These are phyloP conservation scores for Phoma sp. DNA, from an alignment of 2,329 filamentous ascomycete species.

Conservation along the genomic window DNA sequence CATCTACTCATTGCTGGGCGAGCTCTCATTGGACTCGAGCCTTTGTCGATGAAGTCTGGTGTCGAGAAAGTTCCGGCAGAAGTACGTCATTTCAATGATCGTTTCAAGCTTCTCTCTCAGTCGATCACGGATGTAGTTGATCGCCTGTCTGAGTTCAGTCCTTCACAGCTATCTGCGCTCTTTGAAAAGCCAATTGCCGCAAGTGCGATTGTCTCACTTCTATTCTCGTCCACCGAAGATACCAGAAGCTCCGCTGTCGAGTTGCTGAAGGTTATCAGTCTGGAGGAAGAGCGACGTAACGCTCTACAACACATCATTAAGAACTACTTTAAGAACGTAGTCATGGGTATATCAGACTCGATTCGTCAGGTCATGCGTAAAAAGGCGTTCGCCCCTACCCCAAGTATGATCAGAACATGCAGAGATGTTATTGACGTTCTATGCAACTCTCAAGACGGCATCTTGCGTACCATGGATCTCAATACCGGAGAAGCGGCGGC, in stretches of 20 bases:
- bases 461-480: conserved; percentile 65
- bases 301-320: conserved; percentile 67
- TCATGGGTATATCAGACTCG: conserved; percentile 63
- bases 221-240: conserved; percentile 80
- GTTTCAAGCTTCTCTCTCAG: conserved; percentile 66
- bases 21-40: conserved; percentile 76
- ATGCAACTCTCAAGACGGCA: conserved; percentile 66
- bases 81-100: conserved; percentile 77
- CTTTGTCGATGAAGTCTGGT: conserved; percentile 58
- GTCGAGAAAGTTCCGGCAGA: conserved; percentile 54
- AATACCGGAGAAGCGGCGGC: conserved; percentile 67
- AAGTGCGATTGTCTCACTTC: conserved; percentile 75
- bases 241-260: conserved; percentile 82
- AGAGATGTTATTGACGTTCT: conserved; percentile 68
- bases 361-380: conserved; percentile 62
- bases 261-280: conserved; percentile 81
- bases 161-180: conserved; percentile 70
- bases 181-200: conserved; percentile 72
- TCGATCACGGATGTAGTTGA: conserved; percentile 77
- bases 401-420: conserved; percentile 65
- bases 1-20: conserved; percentile 74
- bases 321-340: conserved; percentile 61
- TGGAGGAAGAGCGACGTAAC: conserved; percentile 67
- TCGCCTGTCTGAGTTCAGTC: conserved; percentile 76
- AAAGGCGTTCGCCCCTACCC: conserved; percentile 65